A percentile compares a stretch with the other conserved stretches of the same genome.
These are phyloP conservation scores for Termitomyces sp. DNA, from an alignment of 768 basidiomycete genomes.

Conservation along the genomic window DNA sequence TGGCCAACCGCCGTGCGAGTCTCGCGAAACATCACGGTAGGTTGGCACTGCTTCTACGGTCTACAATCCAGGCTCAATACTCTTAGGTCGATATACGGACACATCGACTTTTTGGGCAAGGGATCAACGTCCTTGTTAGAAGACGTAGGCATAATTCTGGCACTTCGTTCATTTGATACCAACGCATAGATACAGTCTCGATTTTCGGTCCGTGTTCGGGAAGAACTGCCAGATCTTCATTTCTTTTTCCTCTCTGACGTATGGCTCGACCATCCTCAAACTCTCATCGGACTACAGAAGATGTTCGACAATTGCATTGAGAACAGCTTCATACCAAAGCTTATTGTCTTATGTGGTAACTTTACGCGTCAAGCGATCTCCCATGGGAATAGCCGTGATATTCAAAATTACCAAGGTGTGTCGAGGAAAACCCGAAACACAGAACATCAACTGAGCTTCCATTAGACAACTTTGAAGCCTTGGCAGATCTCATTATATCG, in stretches of 20 bases:
- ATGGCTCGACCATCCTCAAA: slow-evolving; percentile 89
- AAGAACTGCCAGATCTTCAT: slow-evolving; percentile 71
- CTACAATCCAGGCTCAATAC: slow-evolving; percentile 10
- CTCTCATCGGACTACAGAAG: slow-evolving; percentile 72
- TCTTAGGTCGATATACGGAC: slow-evolving; percentile 85
- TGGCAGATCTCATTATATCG: slow-evolving; percentile 81
- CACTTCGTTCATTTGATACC: slow-evolving; percentile 2
- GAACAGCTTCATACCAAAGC: slow-evolving; percentile 80
- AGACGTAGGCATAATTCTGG: slow-evolving; percentile 57
- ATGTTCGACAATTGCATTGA: slow-evolving; percentile 91
- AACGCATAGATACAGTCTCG: slow-evolving; percentile 42
- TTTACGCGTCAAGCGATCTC: slow-evolving; percentile 83
- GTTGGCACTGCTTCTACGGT: slow-evolving; percentile 14
- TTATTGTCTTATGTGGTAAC: slow-evolving; percentile 93
- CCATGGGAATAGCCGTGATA: slow-evolving; percentile 73
- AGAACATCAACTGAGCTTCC: neutral
- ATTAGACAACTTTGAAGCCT: slow-evolving; percentile 79
- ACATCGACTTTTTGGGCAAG: slow-evolving; percentile 95
- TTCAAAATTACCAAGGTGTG: slow-evolving; percentile 85
- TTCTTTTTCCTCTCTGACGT: slow-evolving; percentile 96
- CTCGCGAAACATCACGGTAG: slow-evolving; percentile 78
- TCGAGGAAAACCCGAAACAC: neutral
- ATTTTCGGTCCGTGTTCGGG: slow-evolving; percentile 57
- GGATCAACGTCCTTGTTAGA: slow-evolving; percentile 88
- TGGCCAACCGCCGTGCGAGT: slow-evolving; percentile 96